Base-by-base conservation (phyloP, 1,284 basidiomycete species). In the Cutaneotrichosporon cyanovorans region DNA sequence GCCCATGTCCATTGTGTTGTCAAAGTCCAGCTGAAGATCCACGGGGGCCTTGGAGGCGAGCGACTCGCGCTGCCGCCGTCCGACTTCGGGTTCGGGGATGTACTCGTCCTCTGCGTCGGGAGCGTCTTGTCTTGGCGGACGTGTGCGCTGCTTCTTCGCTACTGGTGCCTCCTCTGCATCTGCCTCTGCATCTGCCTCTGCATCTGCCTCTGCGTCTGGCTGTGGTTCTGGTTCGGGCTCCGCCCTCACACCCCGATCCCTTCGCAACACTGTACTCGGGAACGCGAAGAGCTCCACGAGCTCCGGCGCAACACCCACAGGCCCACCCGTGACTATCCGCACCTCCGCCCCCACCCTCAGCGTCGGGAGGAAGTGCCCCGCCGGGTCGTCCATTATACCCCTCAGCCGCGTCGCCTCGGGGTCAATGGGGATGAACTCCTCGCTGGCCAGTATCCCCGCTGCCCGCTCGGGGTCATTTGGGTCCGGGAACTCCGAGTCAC, bases 361-460 rank as follows among this genome's bases (percentile, higher is more conserved):
- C 1, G 81, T 86, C 1, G 90, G 88, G 40, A 92, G 72, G 73
- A 93, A 92, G 65, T 91, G 83, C 3, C 82, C 75, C 2, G 86
- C 73, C 14, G 90, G 90, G 60, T 95, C 87, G 20, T 84, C 80
- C 31, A 85, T 81, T 58, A 93, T 88, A 61, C 86, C 82, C 42
- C 86, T 76, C 9, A 93, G 76, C 19, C 84, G 82, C 77, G 89
- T 82, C 43, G 88, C 80, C 42, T 85, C 77, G 2, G 84, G 75
- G 11, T 89, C 88, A 23, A 83, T 80, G 6, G 89, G 87, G 39
- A 95, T 80, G 66, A 83, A 91, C 42, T 81, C 80, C 51, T 88
- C 84, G 51, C 83, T 79, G 3, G 81, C 80, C 36, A 87, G 73
- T 53, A 92, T 91, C 25, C 25, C 25, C 25, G 25, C 25, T 28